phyloP scores from a whole-genome alignment of 768 basidiomycete species.

The Russula dissimulans region DNA sequence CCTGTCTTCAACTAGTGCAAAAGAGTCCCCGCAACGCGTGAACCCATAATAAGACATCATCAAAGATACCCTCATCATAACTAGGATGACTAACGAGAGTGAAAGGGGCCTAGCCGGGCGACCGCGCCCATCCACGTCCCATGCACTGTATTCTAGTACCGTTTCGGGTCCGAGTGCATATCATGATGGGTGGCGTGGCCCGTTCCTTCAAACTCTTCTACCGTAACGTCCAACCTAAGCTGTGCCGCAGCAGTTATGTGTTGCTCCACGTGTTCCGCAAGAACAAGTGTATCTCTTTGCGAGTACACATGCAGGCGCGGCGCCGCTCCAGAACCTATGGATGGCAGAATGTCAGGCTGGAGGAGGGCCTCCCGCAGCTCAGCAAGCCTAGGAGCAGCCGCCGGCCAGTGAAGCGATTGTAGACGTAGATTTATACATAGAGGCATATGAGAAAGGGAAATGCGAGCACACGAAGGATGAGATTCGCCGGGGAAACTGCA shows the following conservation, averaged over 20 bases:
- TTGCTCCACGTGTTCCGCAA: slow-evolving; percentile 8
- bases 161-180: slow-evolving; percentile 15
- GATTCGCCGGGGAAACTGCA: slow-evolving; percentile 12
- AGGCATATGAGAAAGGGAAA: slow-evolving; percentile 16
- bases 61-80: background rate
- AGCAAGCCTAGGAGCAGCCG: slow-evolving; percentile 7
- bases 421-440: slow-evolving; percentile 15
- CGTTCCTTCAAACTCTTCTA: slow-evolving; percentile 16
- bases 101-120: background rate
- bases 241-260: slow-evolving; percentile 12
- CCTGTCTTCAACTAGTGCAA: no score
- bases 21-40: no score
- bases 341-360: slow-evolving; percentile 14
- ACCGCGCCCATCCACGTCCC: slow-evolving; percentile 14
- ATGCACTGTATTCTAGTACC: slow-evolving; percentile 19
- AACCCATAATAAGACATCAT: background rate
- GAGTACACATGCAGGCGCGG: slow-evolving; percentile 20
- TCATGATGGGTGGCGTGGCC: slow-evolving; percentile 18
- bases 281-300: slow-evolving; percentile 17
- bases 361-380: slow-evolving; percentile 15
- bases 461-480: slow-evolving; percentile 6
- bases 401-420: slow-evolving; percentile 10
- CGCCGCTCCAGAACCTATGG: background rate
- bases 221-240: slow-evolving; percentile 16
- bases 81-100: background rate